Percentiles rank a stretch among this genome's conserved stretches.
These are phyloP conservation scores for Xylariaceae sp. DNA, from an alignment of 2,329 filamentous ascomycete genomes.

Conservation along the genomic window DNA sequence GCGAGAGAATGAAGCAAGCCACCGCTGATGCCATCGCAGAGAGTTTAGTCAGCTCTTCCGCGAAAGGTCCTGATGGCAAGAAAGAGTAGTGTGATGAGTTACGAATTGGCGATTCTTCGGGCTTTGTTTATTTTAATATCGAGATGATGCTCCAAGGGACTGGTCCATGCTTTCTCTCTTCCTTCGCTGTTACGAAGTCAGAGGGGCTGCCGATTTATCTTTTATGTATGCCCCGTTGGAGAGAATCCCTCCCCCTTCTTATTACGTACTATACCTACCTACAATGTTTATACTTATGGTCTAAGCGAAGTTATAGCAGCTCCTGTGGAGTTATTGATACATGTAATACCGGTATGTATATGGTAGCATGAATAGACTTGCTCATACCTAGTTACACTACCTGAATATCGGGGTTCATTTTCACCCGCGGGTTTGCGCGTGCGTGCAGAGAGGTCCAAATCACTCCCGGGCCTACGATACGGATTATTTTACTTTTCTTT, in stretches of 20 bases:
- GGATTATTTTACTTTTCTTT: too few species aligned
- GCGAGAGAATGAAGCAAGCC: slow-evolving; percentile 61
- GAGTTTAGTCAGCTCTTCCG: slow-evolving; percentile 43
- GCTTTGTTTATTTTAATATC: slow-evolving; percentile 5
- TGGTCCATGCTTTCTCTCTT: background rate
- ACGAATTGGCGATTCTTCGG: slow-evolving; percentile 2
- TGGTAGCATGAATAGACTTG: background rate
- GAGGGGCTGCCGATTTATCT: background rate
- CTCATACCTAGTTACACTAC: background rate
- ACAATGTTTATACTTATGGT: background rate
- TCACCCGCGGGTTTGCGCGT: background rate
- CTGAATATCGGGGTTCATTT: background rate
- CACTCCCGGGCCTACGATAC: background rate
- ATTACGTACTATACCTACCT: too few species aligned
- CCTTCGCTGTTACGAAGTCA: background rate
- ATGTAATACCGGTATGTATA: background rate
- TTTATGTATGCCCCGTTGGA: too few species aligned
- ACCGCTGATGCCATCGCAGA: slow-evolving; percentile 59
- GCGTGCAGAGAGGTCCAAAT: background rate
- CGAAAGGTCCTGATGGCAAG: slow-evolving; percentile 31
- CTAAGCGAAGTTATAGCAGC: background rate
- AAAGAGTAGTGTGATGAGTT: slow-evolving; percentile 19
- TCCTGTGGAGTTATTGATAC: background rate
- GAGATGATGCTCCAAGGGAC: background rate
- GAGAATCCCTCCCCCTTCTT: too few species aligned